Conservation (phyloP, 169 alveolate genomes). For the Perkinsus marinus region DNA sequence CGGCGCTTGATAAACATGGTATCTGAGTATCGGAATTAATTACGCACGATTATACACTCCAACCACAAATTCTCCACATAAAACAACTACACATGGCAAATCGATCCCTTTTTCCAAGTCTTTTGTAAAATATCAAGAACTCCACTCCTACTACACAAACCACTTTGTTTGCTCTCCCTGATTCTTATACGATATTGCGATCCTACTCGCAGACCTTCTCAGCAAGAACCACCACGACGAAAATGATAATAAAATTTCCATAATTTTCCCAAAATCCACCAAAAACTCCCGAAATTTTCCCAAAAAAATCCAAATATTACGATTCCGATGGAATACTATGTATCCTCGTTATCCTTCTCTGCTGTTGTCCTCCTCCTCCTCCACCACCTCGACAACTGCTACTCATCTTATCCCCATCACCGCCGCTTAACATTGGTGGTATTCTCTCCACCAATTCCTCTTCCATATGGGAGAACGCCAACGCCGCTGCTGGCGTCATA, state of each 20-base stretch:
- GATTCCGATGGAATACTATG: background rate
- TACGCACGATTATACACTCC: background rate
- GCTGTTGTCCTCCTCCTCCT: background rate
- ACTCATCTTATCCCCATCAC: background rate
- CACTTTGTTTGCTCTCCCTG: too few species aligned
- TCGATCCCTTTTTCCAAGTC: background rate
- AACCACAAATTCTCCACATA: too few species aligned
- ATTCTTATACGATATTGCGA: too few species aligned
- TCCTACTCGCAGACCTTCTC: too few species aligned
- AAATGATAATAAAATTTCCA: too few species aligned
- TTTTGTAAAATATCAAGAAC: too few species aligned
- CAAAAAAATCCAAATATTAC: background rate
- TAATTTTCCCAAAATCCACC: too few species aligned
- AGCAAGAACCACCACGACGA: too few species aligned
- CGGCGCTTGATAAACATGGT: background rate
- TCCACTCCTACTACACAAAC: too few species aligned
- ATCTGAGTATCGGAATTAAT: background rate
- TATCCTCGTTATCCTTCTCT: background rate
- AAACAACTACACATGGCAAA: too few species aligned
- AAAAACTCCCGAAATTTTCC: background rate
- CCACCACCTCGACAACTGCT: background rate
- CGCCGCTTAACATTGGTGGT: background rate
- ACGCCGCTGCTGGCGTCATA: background rate
- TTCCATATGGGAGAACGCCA: background rate
- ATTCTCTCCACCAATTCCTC: background rate